Base-by-base conservation (phyloP, 345 rosid species). In the Odontarrhena argentea region DNA sequence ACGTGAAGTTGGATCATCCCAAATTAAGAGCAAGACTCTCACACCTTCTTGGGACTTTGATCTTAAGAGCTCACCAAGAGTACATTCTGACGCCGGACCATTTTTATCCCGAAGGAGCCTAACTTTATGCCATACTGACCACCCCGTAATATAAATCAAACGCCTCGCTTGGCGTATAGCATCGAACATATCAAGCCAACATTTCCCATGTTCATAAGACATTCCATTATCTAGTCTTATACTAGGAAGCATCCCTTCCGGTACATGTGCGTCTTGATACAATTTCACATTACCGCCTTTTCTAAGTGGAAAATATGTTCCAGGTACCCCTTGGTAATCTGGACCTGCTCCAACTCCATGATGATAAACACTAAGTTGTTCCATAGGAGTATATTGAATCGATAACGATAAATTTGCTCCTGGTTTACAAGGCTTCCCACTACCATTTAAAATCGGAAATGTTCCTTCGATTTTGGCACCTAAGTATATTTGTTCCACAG, bases 1-100 rank as follows among this genome's bases (percentile, higher is more conserved):
- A 56, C 75, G 81, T 14, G 97, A 91, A 74, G 94, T 85, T 24
- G 96, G 96, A 80, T 91, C 97, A 84, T 91, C 97, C 97, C 97
- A 91, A 38, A 87, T 78, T 38, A 91, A 90, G 38, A 91, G 92
- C 69, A 91, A 80, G 68, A 91, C 97, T 63, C 96, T 74, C 9
- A 91, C 97, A 41, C 96, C 97, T 81, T 91, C 96, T 70, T 84
- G 94, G 51, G 97, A 91, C 80, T 85, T 91, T 38, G 43, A 61
- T 68, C 82, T 88, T 40, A 91, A 84, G 72, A 91, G 87, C 66
- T 91, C 88, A 9, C 97, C 97, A 61, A 91, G 81, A 24, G 79
- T 80, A 46, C 57, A 59, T 50, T 77, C 82, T 13, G 65, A 67
- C 18, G 61, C 78, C 2, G 51, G 74, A 47, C 80, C 73, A 10